Percentiles rank a stretch among this genome's conserved stretches.
Evolutionary conservation across 2,329 filamentous ascomycete genomes (phyloP).

Genomic region (Paracorniculantispora psalliotae): DNA sequence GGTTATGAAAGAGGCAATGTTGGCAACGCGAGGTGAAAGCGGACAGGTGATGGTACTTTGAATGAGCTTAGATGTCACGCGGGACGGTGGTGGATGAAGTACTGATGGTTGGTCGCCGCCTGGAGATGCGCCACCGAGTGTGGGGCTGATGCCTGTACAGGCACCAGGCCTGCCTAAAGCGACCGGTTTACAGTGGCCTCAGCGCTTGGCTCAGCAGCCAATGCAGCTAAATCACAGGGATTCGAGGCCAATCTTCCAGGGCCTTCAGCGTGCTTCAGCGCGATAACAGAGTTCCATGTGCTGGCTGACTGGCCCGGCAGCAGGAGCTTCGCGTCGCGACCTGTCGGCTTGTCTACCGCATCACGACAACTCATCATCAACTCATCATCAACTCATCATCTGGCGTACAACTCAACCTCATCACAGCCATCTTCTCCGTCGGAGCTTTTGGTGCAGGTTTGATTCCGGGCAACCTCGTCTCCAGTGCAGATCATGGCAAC

Average conservation of each 20-base stretch:
- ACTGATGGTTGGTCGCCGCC: background rate
- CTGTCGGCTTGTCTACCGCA: background rate
- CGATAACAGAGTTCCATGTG: background rate
- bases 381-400: no score
- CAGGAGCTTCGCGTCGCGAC: background rate
- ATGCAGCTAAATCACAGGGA: background rate
- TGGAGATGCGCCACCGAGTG: background rate
- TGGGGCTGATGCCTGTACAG: background rate
- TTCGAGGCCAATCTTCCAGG: background rate
- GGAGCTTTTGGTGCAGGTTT: no score
- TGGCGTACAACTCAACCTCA: background rate
- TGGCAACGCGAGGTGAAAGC: background rate
- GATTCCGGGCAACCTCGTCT: background rate
- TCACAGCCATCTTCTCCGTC: background rate
- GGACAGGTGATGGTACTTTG: slow-evolving; percentile 11
- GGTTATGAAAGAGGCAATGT: background rate
- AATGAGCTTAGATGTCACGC: slow-evolving; percentile 4
- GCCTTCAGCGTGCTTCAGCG: background rate
- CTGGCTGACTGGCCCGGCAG: background rate
- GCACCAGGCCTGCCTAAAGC: no score
- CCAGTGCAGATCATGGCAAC: background rate
- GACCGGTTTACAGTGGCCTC: background rate
- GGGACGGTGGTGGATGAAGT: background rate
- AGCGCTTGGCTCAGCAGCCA: background rate
- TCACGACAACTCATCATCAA: background rate